Evolutionary conservation across 495 filamentous ascomycete species (phyloP), one percentile per base, ranked within the genome.

Genomic region (Apodospora peruviana): DNA sequence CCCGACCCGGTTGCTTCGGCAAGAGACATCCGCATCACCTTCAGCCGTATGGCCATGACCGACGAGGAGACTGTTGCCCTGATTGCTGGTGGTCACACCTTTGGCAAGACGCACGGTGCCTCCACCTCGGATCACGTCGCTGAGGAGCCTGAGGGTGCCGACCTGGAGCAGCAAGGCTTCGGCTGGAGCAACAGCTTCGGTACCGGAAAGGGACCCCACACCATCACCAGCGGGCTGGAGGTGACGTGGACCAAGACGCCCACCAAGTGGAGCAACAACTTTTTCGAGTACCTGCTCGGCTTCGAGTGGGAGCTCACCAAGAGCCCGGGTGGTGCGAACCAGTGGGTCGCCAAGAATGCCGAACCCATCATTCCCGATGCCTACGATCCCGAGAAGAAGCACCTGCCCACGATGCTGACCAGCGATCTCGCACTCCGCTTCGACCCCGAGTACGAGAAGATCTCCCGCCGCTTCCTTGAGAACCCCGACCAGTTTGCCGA

Each of bases 31-130:
- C 84, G 84, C 47, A 68, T 69, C 47, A 86, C 84, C 27, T 88
- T 88, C 50, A 73, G 72, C 58, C 83, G 82, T 58, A 88, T 88
- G 84, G 84, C 80, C 47, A 88, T 88, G 84, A 79, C 85, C 58
- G 84, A 88, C 58, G 81, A 86, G 67, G 84, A 88, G 66, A 88
- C 84, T 2, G 83, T 84, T 18, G 84, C 84, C 4, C 62, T 88
- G 25, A 87, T 88, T 56, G 82, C 79, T n/a, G 84, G 84, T 59
- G 84, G 84, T 41, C 84, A 88, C 73, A 73, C 75, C 18, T 86
- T 88, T 55, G 84, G 84, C 51, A 88, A 88, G 75, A 86, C 83
- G 0, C 84, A 88, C 69, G 84, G 84, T 55, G 84, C 84, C 10
- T 84, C 57, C 19, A 63, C 79, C 0, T 62, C 75, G 10, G 69